Percentiles rank a stretch among this genome's conserved stretches.
Evolutionary conservation across 2,329 filamentous ascomycete genomes (phyloP).

Genomic region (Conoideocrella luteorostrata): DNA sequence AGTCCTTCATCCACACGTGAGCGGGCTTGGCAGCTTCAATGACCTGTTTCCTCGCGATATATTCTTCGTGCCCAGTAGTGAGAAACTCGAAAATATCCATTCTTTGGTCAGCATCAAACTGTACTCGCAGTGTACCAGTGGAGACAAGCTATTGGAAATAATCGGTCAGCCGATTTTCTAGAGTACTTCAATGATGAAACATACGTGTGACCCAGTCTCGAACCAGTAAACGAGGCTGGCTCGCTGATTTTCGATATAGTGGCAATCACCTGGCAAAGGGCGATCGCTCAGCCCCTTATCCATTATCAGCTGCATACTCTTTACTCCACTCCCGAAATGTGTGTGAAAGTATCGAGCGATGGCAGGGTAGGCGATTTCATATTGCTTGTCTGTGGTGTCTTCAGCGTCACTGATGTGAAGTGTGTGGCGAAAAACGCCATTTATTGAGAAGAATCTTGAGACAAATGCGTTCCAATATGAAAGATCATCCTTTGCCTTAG

Average conservation of each 20-base stretch:
- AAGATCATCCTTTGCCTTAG: slow-evolving; percentile 60
- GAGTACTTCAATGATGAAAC: slow-evolving; percentile 20
- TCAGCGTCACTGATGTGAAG: slow-evolving; percentile 53
- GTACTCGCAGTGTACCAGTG: slow-evolving; percentile 67
- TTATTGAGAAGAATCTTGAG: slow-evolving; percentile 69
- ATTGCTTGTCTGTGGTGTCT: slow-evolving; percentile 64
- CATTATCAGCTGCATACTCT: slow-evolving; percentile 77
- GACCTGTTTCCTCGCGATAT: slow-evolving; percentile 62
- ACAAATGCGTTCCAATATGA: slow-evolving; percentile 77
- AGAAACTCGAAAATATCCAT: slow-evolving; percentile 82
- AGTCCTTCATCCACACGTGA: slow-evolving; percentile 61
- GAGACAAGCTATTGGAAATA: slow-evolving; percentile 58
- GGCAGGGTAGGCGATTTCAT: slow-evolving; percentile 76
- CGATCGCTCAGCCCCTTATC: slow-evolving; percentile 57
- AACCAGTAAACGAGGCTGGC: slow-evolving; percentile 88
- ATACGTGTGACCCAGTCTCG: slow-evolving; percentile 72
- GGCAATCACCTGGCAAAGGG: slow-evolving; percentile 54
- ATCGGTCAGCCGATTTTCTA: neutral
- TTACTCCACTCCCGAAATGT: slow-evolving; percentile 81
- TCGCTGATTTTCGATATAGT: slow-evolving; percentile 68
- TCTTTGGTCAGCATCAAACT: slow-evolving; percentile 72
- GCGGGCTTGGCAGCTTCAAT: slow-evolving; percentile 55
- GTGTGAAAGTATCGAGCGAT: slow-evolving; percentile 86
- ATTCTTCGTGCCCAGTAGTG: slow-evolving; percentile 73
- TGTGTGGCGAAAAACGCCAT: slow-evolving; percentile 70